Evolutionary conservation across 495 filamentous ascomycete genomes (phyloP).

Genomic region (Pyrenopolyporus hunteri): DNA sequence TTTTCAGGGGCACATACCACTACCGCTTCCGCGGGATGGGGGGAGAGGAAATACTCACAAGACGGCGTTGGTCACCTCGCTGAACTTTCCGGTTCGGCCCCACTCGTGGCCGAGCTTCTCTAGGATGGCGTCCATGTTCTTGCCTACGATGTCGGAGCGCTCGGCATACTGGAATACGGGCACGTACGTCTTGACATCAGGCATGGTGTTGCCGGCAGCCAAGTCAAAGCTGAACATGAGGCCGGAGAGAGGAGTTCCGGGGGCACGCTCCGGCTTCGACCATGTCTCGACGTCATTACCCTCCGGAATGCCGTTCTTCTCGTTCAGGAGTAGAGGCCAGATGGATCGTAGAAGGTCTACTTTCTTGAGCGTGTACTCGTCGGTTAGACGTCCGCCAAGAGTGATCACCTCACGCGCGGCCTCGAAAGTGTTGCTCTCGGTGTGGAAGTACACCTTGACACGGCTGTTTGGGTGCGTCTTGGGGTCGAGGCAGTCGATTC

Average conservation of each 20-base stretch:
- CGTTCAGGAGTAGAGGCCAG: constrained; percentile 5
- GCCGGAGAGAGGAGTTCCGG: neutral
- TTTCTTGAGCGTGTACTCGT: neutral
- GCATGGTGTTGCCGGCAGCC: neutral
- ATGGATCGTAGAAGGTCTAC: constrained; percentile 1
- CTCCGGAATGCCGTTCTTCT: neutral
- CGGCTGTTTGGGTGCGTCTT: neutral
- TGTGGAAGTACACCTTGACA: neutral
- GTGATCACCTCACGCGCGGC: constrained; percentile 1
- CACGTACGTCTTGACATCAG: constrained; percentile 6
- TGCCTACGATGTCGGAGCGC: neutral
- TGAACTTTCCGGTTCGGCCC: neutral
- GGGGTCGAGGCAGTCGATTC: constrained; percentile 15
- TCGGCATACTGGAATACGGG: constrained; percentile 9
- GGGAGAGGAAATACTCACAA: neutral
- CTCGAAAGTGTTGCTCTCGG: neutral
- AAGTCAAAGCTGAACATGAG: constrained; percentile 2
- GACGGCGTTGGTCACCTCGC: neutral
- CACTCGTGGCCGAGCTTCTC: constrained; percentile 1
- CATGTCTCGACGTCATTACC: constrained; percentile 2
- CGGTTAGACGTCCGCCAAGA: constrained; percentile 6
- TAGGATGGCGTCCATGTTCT: neutral
- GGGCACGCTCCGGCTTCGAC: neutral
- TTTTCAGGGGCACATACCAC: neutral
- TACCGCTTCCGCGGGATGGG: neutral